Evolutionary conservation across 2,329 filamentous ascomycete genomes (phyloP).

Genomic region (Colletotrichum truncatum): DNA sequence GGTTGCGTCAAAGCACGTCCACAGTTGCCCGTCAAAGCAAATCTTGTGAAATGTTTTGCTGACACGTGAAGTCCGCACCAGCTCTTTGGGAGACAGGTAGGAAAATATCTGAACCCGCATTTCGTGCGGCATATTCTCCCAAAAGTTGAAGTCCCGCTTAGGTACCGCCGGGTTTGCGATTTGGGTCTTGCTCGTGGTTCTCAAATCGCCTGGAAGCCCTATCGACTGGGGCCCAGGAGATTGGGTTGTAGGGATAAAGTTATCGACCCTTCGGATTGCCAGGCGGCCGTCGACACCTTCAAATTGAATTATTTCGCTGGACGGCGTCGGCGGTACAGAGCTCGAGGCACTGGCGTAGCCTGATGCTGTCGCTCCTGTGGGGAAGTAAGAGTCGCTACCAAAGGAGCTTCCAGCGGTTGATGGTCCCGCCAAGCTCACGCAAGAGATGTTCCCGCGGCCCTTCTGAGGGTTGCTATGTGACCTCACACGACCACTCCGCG

Average conservation of each 20-base stretch:
- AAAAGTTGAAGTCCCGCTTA: slow-evolving; percentile 67
- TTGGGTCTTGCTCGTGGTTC: slow-evolving; percentile 12
- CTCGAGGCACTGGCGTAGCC: slow-evolving; percentile 44
- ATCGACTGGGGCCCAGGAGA: slow-evolving; percentile 53
- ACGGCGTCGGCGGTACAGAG: slow-evolving; percentile 50
- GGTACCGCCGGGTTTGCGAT: slow-evolving; percentile 28
- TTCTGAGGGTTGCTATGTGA: slow-evolving; percentile 77
- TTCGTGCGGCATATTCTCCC: slow-evolving; percentile 84
- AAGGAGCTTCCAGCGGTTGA: slow-evolving; percentile 40
- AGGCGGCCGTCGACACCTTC: slow-evolving; percentile 57
- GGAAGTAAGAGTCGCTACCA: slow-evolving; percentile 38
- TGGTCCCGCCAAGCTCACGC: slow-evolving; percentile 59
- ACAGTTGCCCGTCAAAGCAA: slow-evolving; percentile 95
- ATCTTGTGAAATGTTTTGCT: slow-evolving; percentile 81
- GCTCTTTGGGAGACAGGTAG: slow-evolving; percentile 80
- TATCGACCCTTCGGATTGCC: slow-evolving; percentile 64
- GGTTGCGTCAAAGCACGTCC: slow-evolving; percentile 84
- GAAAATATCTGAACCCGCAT: slow-evolving; percentile 81
- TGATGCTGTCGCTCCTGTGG: slow-evolving; percentile 37
- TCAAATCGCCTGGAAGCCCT: slow-evolving; percentile 70
- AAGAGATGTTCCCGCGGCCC: slow-evolving; percentile 60
- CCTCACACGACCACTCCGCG: slow-evolving; percentile 68
- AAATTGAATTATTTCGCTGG: slow-evolving; percentile 49
- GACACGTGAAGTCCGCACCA: slow-evolving; percentile 80
- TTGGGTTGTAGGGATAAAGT: slow-evolving; percentile 49